Evolutionary conservation across 2,329 filamentous ascomycete genomes (phyloP), one percentile per base, ranked within the genome.

Genomic region (Elsinoe arachidis): DNA sequence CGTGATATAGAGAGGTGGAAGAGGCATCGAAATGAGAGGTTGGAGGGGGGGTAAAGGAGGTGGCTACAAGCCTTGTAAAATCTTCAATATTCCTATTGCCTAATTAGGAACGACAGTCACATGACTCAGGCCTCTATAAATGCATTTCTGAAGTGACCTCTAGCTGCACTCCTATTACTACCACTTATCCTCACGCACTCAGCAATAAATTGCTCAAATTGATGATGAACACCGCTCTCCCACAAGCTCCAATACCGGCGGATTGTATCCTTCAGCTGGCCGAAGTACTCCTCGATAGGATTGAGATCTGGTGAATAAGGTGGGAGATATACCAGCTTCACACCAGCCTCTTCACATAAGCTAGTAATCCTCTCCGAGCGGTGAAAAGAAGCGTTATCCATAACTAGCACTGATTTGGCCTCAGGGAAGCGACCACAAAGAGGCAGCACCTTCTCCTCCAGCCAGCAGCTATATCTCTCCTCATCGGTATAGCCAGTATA

Each of bases 261-360:
- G 33, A 65, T 61, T 15, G 60, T 63, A 10, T 61, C 62, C 52
- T 67, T 68, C 26, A 70, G 62, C 38, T 63, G 61, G 9, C 64
- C 61, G 14, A 60, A 61, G 14, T 54, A 57, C 19, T 62, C 52
- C 53, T 63, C 57, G 30, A 63, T 61, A n/a, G 57, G 60, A 41
- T 63, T 62, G 11, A 62, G 56, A 52, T 63, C 54, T n/a, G 58
- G 61, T 33, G 54, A 61, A 23, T 63, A 61, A 11, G 53, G 60
- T 26, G 57, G 58, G 9, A 62, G 55, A 49, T 59, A 62, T 30
- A 56, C 30, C 5, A 61, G 34, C 17, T 33, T 41, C 3, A 61
- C 58, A 5, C 61, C 55, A 21, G 57, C 57, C 38, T 33, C 60
- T 3, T 53, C 34, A 52, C 52, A 62, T 17, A 61, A 35, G 4